Conservation (phyloP, 2,329 filamentous ascomycete genomes). For the Sporothrix euskadiensis region DNA sequence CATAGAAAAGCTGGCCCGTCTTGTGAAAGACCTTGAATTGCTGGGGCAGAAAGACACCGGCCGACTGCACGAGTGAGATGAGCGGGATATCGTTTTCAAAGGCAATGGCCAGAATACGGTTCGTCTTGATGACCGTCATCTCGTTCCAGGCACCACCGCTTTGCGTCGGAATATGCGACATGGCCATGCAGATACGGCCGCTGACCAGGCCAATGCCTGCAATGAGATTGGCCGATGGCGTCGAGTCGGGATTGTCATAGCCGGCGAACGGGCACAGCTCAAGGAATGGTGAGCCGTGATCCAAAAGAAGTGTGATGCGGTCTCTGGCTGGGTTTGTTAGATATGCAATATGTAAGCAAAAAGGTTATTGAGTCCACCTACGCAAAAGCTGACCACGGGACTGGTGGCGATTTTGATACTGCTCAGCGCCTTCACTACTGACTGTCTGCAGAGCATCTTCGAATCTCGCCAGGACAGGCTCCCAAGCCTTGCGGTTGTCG, state of each 20-base stretch:
- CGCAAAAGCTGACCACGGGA: slow-evolving; percentile 7
- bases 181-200: slow-evolving; percentile 1
- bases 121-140: slow-evolving; percentile 2
- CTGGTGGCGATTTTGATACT: slow-evolving; percentile 7
- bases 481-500: slow-evolving; percentile 9
- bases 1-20: slow-evolving; percentile 8
- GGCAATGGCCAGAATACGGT: slow-evolving; percentile 6
- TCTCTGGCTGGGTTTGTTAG: background rate
- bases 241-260: slow-evolving; percentile 14
- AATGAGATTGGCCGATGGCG: slow-evolving; percentile 17
- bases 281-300: slow-evolving; percentile 5
- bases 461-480: background rate
- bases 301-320: slow-evolving; percentile 6
- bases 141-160: slow-evolving; percentile 21
- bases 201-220: slow-evolving; percentile 14
- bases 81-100: slow-evolving; percentile 14
- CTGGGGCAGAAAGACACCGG: slow-evolving; percentile 14
- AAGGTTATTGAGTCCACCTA: background rate
- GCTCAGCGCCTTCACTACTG: slow-evolving; percentile 5
- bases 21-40: slow-evolving; percentile 13
- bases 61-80: background rate
- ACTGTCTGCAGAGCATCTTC: background rate
- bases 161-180: slow-evolving; percentile 12
- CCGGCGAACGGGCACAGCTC: slow-evolving; percentile 14
- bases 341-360: background rate